Evolutionary conservation across 495 filamentous ascomycete genomes (phyloP).

Genomic region (Penicillium robsamsonii): DNA sequence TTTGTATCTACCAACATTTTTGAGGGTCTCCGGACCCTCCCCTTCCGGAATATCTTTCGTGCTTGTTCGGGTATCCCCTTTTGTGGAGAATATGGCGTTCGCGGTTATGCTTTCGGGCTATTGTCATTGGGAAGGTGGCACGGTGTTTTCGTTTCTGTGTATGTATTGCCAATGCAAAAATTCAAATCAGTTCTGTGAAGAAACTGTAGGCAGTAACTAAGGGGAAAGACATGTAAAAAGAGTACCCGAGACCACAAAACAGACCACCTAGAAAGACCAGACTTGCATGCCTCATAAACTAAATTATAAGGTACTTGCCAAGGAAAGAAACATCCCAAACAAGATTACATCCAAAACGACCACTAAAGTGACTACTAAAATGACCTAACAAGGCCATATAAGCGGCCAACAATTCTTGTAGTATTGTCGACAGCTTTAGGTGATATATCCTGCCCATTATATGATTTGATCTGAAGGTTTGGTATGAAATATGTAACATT

Average conservation of each 20-base stretch:
- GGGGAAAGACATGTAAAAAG: too few relatives aligned
- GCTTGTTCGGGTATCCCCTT: background rate
- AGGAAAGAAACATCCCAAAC: too few relatives aligned
- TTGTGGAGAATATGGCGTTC: slow-evolving; percentile 14
- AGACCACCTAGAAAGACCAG: too few relatives aligned
- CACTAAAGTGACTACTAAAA: too few relatives aligned
- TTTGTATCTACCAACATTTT: slow-evolving; percentile 18
- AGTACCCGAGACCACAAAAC: too few relatives aligned
- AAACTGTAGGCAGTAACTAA: background rate
- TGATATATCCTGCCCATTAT: too few relatives aligned
- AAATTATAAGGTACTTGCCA: too few relatives aligned
- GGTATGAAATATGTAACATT: background rate
- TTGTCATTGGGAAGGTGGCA: slow-evolving; percentile 11
- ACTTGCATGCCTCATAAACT: too few relatives aligned
- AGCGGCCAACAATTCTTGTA: too few relatives aligned
- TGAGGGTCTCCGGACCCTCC: background rate
- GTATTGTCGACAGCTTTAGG: too few relatives aligned
- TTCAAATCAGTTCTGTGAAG: background rate
- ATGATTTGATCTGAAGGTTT: background rate
- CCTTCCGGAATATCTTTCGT: slow-evolving; percentile 5
- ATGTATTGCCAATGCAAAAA: slow-evolving; percentile 1
- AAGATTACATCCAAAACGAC: too few relatives aligned
- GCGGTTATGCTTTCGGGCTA: slow-evolving; percentile 11
- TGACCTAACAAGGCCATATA: too few relatives aligned
- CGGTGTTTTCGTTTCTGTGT: slow-evolving; percentile 7